Evolutionary conservation across 2,329 filamentous ascomycete species (phyloP).

Genomic region (Penicillium sp.): DNA sequence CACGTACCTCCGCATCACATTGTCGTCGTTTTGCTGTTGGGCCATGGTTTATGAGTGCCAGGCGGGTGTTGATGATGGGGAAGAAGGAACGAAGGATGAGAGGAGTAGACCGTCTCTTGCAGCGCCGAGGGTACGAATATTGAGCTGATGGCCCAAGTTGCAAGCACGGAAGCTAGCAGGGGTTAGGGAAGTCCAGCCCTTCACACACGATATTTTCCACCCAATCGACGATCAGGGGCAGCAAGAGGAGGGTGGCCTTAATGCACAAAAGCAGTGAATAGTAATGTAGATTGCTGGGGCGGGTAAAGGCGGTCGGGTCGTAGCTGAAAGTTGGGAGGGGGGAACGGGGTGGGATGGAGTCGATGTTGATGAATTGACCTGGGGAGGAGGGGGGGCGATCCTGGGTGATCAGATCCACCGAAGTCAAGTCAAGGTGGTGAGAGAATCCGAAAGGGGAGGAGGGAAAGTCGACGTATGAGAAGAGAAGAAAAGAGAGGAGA

Average conservation of each 20-base stretch:
- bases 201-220: constrained; percentile 11
- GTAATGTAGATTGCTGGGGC: constrained; percentile 18
- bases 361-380: constrained; percentile 7
- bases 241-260: constrained; percentile 18
- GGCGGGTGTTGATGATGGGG: neutral
- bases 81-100: constrained; percentile 4
- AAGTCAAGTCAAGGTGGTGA: neutral
- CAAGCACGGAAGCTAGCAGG: constrained; percentile 18
- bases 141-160: constrained; percentile 18
- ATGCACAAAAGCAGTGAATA: constrained; percentile 16
- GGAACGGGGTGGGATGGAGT: constrained; percentile 4
- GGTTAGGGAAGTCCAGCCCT: constrained; percentile 17
- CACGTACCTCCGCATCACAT: constrained; percentile 62
- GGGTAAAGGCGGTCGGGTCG: constrained; percentile 34
- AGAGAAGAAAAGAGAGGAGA: constrained; percentile 18
- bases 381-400: too few species aligned
- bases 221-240: constrained; percentile 18
- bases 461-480: constrained; percentile 6
- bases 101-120: constrained; percentile 6
- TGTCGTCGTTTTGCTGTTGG: constrained; percentile 42
- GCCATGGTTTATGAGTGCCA: constrained; percentile 34
- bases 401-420: neutral
- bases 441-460: constrained; percentile 3
- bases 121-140: constrained; percentile 12
- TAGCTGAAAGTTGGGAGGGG: constrained; percentile 24